Percentiles rank a stretch among this genome's conserved stretches.
These are phyloP conservation scores for Baeospora myosura DNA, from an alignment of 1,284 basidiomycete genomes.

Conservation along the genomic window DNA sequence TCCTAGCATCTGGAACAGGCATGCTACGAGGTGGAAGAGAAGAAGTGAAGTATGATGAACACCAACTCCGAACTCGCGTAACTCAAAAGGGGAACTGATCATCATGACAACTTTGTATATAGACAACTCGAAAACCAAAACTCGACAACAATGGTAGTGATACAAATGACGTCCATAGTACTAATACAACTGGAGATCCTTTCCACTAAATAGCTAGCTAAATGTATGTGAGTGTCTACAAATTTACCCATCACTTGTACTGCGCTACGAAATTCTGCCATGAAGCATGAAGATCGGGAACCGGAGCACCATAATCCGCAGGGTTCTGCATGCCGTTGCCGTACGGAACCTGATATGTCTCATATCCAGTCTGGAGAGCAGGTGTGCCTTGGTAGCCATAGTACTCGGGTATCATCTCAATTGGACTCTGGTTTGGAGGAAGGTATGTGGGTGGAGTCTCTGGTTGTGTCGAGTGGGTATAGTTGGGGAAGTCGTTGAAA, in stretches of 20 bases:
- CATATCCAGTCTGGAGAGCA: not conserved
- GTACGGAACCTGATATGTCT: constrained; percentile 11
- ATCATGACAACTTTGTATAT: too few species aligned
- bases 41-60: too few species aligned
- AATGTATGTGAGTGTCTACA: too few species aligned
- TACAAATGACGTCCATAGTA: too few species aligned
- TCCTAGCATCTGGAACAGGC: constrained; percentile 62
- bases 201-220: too few species aligned
- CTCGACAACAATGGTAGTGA: too few species aligned
- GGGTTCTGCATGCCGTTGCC: constrained; percentile 18
- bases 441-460: not conserved
- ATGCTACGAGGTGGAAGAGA: too few species aligned
- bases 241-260: constrained; percentile 17
- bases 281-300: constrained; percentile 34
- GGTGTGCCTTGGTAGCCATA: not conserved
- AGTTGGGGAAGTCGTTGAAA: not conserved
- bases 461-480: not conserved
- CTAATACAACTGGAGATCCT: too few species aligned
- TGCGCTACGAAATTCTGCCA: constrained; percentile 45
- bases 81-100: too few species aligned
- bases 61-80: too few species aligned
- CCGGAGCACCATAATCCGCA: constrained; percentile 20
- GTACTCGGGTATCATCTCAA: not conserved
- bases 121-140: too few species aligned
- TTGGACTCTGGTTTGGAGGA: not conserved